Evolutionary conservation across 768 basidiomycete species (phyloP).

Genomic region (Mrakia frigida): DNA sequence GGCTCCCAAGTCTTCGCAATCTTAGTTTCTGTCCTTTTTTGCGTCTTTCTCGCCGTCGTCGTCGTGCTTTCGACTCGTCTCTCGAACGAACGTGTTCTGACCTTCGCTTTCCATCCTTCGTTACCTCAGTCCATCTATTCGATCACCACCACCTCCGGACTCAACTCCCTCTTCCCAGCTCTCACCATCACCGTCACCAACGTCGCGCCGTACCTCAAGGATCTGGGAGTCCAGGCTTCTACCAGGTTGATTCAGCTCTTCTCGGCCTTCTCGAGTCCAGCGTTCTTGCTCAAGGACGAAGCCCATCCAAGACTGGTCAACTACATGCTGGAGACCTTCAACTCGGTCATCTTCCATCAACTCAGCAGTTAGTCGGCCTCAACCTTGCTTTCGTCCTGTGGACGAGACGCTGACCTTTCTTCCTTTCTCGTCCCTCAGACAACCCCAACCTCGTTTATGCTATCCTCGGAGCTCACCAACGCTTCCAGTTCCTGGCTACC

Average conservation of each 20-base stretch:
- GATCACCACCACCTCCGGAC: constrained; percentile 79
- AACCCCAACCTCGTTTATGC: constrained; percentile 86
- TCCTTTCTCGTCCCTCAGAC: constrained; percentile 48
- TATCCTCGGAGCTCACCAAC: constrained; percentile 72
- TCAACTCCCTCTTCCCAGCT: constrained; percentile 85
- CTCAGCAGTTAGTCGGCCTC: constrained; percentile 46
- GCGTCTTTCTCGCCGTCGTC: too few species aligned
- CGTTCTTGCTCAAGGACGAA: constrained; percentile 86
- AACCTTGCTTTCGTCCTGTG: not conserved
- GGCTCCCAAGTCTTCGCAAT: too few species aligned
- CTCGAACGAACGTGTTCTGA: not conserved
- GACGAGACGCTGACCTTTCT: not conserved
- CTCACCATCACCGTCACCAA: constrained; percentile 86
- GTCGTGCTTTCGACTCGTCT: not conserved
- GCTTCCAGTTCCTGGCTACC: constrained; percentile 83
- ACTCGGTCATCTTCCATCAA: constrained; percentile 70
- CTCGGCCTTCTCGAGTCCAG: constrained; percentile 81
- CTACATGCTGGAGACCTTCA: constrained; percentile 89
- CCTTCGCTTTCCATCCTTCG: not conserved
- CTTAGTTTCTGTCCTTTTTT: too few species aligned
- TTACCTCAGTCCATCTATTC: constrained; percentile 70
- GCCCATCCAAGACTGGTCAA: constrained; percentile 89
- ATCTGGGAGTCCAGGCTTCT: constrained; percentile 72
- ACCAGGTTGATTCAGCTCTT: constrained; percentile 82
- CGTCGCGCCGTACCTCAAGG: constrained; percentile 75